A percentile compares a stretch with the other conserved stretches of the same genome.
Evolutionary conservation across 139 green algal species (phyloP).

Genomic region (Micromonas commoda): DNA sequence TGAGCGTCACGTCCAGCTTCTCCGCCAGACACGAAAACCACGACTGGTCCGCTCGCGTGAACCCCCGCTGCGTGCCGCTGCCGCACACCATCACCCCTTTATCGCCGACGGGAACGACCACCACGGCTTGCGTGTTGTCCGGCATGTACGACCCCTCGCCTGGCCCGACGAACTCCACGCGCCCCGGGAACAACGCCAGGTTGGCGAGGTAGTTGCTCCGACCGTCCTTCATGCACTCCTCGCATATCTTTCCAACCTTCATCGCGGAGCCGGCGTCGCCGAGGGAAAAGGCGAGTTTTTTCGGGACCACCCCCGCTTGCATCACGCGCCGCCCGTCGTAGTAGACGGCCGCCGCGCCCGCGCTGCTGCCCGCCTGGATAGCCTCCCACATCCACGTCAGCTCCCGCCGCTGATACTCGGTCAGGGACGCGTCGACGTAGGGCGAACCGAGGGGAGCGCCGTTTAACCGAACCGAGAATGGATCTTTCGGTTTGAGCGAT

Average conservation of each 20-base stretch:
- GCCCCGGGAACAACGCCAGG: conserved; percentile 74
- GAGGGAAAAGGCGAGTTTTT: no score
- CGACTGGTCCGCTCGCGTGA: conserved; percentile 74
- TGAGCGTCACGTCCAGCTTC: conserved; percentile 53
- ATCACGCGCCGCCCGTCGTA: background rate
- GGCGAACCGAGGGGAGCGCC: conserved; percentile 34
- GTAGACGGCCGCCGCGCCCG: background rate
- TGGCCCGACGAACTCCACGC: conserved; percentile 36
- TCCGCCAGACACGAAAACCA: conserved; percentile 63
- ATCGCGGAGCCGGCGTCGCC: no score
- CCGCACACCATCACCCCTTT: conserved; percentile 63
- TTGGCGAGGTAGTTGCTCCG: conserved; percentile 84
- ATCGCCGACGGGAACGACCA: conserved; percentile 63
- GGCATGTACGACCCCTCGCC: conserved; percentile 55
- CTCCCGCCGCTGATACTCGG: background rate
- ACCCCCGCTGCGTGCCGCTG: conserved; percentile 62
- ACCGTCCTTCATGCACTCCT: background rate
- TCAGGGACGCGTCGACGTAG: background rate
- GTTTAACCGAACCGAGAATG: conserved; percentile 42
- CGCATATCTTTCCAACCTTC: conserved; percentile 7
- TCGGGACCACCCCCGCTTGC: background rate
- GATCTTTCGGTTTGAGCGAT: conserved; percentile 53
- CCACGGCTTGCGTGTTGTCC: conserved; percentile 58
- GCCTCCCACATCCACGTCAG: conserved; percentile 24
- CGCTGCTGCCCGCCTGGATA: background rate